Conservation (phyloP, 306 rosid species). For the Prinsepia uniflora region DNA sequence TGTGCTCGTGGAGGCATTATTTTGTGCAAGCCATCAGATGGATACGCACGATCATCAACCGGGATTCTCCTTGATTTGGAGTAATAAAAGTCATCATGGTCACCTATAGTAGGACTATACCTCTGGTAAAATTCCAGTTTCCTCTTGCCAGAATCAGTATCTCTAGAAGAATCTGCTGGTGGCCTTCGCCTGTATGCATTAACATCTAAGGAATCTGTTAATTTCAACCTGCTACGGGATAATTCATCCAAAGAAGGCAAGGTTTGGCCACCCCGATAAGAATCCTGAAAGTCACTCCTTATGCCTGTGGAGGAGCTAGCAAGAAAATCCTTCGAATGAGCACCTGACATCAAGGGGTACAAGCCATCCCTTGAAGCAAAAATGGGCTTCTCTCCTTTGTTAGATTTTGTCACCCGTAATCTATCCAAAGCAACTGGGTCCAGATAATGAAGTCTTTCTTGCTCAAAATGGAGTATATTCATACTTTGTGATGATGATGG, state of each 20-base stretch:
- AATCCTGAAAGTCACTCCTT: conserved; percentile 42
- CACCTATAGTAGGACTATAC: conserved; percentile 47
- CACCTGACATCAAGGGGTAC: conserved; percentile 35
- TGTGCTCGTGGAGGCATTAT: conserved; percentile 47
- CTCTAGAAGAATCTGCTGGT: conserved; percentile 38
- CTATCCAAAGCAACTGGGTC: conserved; percentile 41
- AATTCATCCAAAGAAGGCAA: conserved; percentile 43
- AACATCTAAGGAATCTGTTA: conserved; percentile 37
- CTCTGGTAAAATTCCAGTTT: conserved; percentile 35
- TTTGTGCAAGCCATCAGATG: conserved; percentile 50
- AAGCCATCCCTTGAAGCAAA: conserved; percentile 44
- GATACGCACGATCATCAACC: conserved; percentile 45
- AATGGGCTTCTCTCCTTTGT: conserved; percentile 36
- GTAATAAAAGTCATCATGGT: conserved; percentile 39
- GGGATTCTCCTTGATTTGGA: conserved; percentile 39
- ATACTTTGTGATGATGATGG: conserved; percentile 38
- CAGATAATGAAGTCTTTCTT: conserved; percentile 42
- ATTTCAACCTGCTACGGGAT: conserved; percentile 44
- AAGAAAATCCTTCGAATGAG: conserved; percentile 44
- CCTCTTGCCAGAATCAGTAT: conserved; percentile 45
- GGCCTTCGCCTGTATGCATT: conserved; percentile 53
- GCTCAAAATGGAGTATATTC: conserved; percentile 38
- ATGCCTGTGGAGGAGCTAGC: conserved; percentile 45
- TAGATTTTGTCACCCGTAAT: conserved; percentile 37
- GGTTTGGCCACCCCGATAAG: conserved; percentile 37